phyloP scores from a whole-genome alignment of 371 early-diverging fungal genomes.

The Mucor ambiguus region DNA sequence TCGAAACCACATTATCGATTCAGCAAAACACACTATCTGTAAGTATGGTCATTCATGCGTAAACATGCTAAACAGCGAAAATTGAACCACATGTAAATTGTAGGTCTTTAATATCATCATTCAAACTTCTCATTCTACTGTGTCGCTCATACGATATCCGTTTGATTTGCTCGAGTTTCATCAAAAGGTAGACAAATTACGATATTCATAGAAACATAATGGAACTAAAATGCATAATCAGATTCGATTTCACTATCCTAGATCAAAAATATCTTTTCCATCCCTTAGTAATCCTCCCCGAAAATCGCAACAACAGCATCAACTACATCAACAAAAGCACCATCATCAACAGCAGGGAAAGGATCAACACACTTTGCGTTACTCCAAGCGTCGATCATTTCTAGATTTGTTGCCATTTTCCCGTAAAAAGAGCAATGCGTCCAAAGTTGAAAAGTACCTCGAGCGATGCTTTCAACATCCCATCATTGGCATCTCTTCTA shows the following conservation, averaged over 20 bases:
- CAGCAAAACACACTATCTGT: constrained; percentile 42
- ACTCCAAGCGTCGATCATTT: constrained; percentile 32
- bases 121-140: constrained; percentile 46
- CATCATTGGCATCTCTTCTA: constrained; percentile 37
- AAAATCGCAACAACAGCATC: constrained; percentile 4
- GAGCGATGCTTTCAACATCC: constrained; percentile 47
- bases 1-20: constrained; percentile 43
- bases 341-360: neutral
- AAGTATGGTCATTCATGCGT: neutral
- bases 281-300: constrained; percentile 34
- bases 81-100: neutral
- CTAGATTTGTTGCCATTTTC: constrained; percentile 31
- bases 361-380: constrained; percentile 11
- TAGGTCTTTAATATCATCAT: constrained; percentile 64
- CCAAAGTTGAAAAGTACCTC: constrained; percentile 48
- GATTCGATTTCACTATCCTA: constrained; percentile 44
- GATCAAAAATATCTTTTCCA: constrained; percentile 46
- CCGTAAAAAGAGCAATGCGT: constrained; percentile 40
- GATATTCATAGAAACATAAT: neutral
- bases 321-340: constrained; percentile 1
- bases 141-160: constrained; percentile 59
- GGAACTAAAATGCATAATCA: constrained; percentile 2
- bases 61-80: neutral
- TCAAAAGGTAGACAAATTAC: constrained; percentile 36
- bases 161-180: constrained; percentile 66